phyloP scores from a whole-genome alignment of 768 basidiomycete species.

The Podaxis sp. region DNA sequence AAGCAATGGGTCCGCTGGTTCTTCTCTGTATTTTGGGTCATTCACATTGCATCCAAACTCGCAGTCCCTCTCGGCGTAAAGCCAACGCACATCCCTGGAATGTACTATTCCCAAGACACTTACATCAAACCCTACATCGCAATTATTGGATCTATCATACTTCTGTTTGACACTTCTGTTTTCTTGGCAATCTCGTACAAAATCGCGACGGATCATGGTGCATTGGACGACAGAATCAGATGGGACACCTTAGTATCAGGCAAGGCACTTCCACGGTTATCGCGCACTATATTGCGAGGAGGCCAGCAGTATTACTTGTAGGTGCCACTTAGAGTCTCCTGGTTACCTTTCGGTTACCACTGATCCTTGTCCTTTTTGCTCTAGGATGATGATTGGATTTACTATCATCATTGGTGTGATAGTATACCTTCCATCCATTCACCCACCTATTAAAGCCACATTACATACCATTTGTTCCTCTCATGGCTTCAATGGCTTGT shows the following conservation, averaged over 20 bases:
- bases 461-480: background rate
- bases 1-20: background rate
- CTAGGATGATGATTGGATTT: background rate
- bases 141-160: background rate
- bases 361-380: background rate
- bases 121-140: background rate
- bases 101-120: background rate
- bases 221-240: background rate
- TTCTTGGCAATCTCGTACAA: background rate
- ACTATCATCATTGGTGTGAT: background rate
- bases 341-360: background rate
- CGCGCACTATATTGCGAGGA: background rate
- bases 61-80: background rate
- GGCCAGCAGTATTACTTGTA: slow-evolving; percentile 1
- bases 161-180: background rate
- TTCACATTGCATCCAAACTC: background rate
- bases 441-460: background rate
- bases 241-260: background rate
- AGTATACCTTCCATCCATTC: background rate
- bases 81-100: background rate
- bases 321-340: background rate
- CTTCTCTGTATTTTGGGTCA: background rate
- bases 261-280: background rate
- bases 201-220: background rate
- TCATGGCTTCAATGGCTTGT: background rate